phyloP scores from a whole-genome alignment of 2,329 filamentous ascomycete species.

The Bipolaris victoriae region DNA sequence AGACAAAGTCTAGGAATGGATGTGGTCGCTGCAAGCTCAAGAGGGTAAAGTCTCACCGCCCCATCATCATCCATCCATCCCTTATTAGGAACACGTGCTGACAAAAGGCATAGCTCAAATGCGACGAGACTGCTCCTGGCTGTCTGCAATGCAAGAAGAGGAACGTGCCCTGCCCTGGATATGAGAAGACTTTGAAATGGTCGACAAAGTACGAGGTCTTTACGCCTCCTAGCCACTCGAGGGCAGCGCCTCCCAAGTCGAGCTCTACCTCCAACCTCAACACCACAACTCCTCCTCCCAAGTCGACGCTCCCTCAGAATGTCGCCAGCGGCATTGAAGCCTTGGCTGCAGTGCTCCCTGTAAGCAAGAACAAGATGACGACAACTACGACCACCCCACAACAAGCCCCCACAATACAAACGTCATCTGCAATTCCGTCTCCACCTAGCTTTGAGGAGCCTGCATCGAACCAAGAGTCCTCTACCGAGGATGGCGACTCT shows the following conservation, averaged over 20 bases:
- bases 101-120: conserved; percentile 48
- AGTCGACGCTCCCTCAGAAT: conserved; percentile 34
- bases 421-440: conserved; percentile 27
- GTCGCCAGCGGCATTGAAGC: conserved; percentile 45
- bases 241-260: conserved; percentile 26
- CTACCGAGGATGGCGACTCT: conserved; percentile 35
- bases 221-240: conserved; percentile 38
- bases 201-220: conserved; percentile 58
- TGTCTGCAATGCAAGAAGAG: conserved; percentile 54
- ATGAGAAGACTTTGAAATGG: conserved; percentile 56
- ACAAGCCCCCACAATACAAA: conserved; percentile 19
- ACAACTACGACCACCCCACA: conserved; percentile 17
- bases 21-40: conserved; percentile 47
- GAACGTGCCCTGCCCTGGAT: conserved; percentile 54
- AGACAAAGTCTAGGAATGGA: conserved; percentile 47
- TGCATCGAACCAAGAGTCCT: conserved; percentile 26
- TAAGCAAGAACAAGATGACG: conserved; percentile 31
- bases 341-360: conserved; percentile 46
- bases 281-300: conserved; percentile 12
- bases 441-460: conserved; percentile 30
- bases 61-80: not conserved
- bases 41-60: conserved; percentile 29
- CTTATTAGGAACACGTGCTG: conserved; percentile 15
- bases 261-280: conserved; percentile 15
- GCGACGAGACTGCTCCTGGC: conserved; percentile 52